These are phyloP conservation scores for Venturia oleaginea DNA, from an alignment of 2,329 filamentous ascomycete genomes.

Conservation along the genomic window DNA sequence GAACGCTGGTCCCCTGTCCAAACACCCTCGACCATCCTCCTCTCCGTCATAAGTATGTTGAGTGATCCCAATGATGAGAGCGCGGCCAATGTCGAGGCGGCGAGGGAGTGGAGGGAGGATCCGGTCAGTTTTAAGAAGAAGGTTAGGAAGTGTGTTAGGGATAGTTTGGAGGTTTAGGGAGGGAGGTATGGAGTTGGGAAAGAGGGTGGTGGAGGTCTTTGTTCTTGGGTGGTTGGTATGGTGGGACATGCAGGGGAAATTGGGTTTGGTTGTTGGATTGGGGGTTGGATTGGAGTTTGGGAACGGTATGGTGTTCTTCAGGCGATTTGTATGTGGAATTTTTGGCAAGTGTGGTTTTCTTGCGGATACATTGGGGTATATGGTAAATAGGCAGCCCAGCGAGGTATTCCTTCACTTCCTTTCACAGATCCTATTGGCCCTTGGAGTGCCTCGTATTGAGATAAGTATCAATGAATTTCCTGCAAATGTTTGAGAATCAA, in stretches of 20 bases:
- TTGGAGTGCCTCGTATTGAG: too few species aligned
- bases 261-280: background rate
- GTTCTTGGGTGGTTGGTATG: background rate
- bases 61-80: constrained; percentile 91
- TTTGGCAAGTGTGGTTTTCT: too few species aligned
- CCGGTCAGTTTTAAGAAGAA: constrained; percentile 66
- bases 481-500: too few species aligned
- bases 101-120: constrained; percentile 77
- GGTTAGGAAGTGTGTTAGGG: constrained; percentile 69
- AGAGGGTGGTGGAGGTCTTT: background rate
- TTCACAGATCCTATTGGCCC: too few species aligned
- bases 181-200: too few species aligned
- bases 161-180: constrained; percentile 45
- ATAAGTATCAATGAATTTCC: too few species aligned
- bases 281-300: background rate
- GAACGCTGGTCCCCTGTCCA: constrained; percentile 96
- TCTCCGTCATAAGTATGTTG: constrained; percentile 88
- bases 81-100: constrained; percentile 90
- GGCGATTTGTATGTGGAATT: too few species aligned
- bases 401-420: too few species aligned
- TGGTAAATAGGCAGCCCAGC: background rate
- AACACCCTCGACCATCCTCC: constrained; percentile 84
- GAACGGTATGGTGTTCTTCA: background rate
- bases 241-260: background rate
- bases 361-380: too few species aligned